phyloP scores from a whole-genome alignment of 139 green algal species.

The Limnomonas spitsbergensis region DNA sequence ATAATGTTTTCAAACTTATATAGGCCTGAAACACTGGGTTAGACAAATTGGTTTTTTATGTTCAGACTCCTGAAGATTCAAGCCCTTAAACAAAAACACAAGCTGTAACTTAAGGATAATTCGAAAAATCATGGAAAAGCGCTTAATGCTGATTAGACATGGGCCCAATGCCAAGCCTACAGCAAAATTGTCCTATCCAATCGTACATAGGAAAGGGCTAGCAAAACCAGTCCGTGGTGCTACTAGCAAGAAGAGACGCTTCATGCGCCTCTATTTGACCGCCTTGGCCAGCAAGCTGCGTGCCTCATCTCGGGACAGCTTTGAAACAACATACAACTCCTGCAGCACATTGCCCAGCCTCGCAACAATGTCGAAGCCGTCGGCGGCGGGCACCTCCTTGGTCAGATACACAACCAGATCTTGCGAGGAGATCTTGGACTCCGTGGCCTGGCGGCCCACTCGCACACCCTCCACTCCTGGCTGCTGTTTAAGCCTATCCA shows the following conservation, averaged over 20 bases:
- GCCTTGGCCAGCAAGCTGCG: neutral
- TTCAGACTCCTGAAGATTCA: no score
- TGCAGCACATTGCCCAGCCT: conserved; percentile 10
- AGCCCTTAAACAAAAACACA: no score
- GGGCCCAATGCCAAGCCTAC: neutral
- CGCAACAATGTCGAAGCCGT: conserved; percentile 7
- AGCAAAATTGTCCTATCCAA: no score
- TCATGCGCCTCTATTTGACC: neutral
- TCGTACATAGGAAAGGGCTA: no score
- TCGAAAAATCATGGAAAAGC: neutral
- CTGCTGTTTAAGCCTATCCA: neutral
- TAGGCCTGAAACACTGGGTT: no score
- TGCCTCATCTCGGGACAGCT: neutral
- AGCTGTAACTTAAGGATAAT: no score
- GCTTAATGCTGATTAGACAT: neutral
- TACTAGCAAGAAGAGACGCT: no score
- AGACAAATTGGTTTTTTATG: no score
- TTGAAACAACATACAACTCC: neutral
- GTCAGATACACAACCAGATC: conserved; percentile 14
- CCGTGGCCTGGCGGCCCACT: neutral
- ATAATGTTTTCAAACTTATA: no score
- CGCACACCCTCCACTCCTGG: neutral
- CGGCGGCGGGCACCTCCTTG: neutral
- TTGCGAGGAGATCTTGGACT: conserved; percentile 7
- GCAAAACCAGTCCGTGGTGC: no score